Evolutionary conservation across 345 rosid genomes (phyloP).

Genomic region (Eucalyptus urophylla): DNA sequence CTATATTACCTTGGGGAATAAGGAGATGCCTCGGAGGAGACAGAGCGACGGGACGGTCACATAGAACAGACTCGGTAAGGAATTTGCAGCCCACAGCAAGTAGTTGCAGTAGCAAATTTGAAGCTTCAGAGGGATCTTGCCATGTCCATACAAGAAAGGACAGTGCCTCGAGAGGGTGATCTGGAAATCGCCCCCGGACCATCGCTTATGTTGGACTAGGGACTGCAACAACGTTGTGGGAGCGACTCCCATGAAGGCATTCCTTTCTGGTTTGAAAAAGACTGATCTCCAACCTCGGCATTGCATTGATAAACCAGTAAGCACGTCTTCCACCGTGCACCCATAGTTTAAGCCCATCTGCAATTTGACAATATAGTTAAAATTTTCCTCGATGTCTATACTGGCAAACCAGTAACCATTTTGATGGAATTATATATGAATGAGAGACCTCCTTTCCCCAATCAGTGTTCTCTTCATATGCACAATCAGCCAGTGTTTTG

Average conservation of each 20-base stretch:
- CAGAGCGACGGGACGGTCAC: slow-evolving; percentile 23
- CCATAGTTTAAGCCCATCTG: slow-evolving; percentile 38
- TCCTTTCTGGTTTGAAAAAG: slow-evolving; percentile 12
- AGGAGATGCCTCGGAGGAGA: slow-evolving; percentile 17
- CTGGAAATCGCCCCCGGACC: slow-evolving; percentile 34
- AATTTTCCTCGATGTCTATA: neutral
- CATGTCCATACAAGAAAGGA: slow-evolving; percentile 12
- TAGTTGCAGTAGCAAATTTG: slow-evolving; percentile 6
- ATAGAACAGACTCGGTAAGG: slow-evolving; percentile 18
- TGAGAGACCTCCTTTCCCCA: slow-evolving; percentile 15
- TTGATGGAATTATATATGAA: neutral
- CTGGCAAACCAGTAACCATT: neutral
- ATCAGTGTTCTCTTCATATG: slow-evolving; percentile 7
- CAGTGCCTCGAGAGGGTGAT: slow-evolving; percentile 17
- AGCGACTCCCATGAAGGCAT: slow-evolving; percentile 24
- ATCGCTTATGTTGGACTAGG: slow-evolving; percentile 29
- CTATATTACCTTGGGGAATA: slow-evolving; percentile 19
- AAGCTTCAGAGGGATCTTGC: slow-evolving; percentile 13
- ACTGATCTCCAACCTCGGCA: slow-evolving; percentile 40
- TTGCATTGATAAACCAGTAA: slow-evolving; percentile 25
- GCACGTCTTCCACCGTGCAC: slow-evolving; percentile 24
- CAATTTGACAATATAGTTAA: neutral
- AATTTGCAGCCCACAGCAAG: slow-evolving; percentile 14
- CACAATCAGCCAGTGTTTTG: slow-evolving; percentile 7
- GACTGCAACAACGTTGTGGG: slow-evolving; percentile 14